Conservation (phyloP, 768 basidiomycete genomes). For the Trametes cinnabarina region DNA sequence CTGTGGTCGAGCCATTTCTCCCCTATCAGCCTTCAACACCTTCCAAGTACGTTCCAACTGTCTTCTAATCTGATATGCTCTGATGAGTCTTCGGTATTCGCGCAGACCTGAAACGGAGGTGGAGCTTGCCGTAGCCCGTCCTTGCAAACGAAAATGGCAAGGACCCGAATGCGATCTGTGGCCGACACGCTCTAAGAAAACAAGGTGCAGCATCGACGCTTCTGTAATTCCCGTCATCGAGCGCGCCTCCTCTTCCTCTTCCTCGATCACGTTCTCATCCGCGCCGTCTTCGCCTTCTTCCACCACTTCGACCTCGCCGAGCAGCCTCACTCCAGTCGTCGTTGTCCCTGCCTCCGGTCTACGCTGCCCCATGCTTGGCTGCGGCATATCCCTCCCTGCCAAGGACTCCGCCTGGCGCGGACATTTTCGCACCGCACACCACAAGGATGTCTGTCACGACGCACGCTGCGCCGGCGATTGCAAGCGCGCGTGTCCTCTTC, state of each 20-base stretch:
- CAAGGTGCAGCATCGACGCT: background rate
- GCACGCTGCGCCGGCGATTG: background rate
- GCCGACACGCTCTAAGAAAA: background rate
- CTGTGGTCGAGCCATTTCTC: too few species aligned
- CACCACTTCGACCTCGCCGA: background rate
- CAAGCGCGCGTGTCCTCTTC: background rate
- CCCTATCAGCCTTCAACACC: too few species aligned
- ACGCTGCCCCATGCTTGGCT: constrained; percentile 2
- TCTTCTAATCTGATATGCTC: too few species aligned
- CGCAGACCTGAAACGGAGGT: background rate
- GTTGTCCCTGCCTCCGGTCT: background rate
- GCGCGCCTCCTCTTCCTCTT: background rate
- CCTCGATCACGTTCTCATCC: background rate
- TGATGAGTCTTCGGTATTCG: background rate
- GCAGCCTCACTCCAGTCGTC: background rate
- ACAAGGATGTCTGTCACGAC: background rate
- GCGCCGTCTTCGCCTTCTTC: background rate
- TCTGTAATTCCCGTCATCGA: background rate
- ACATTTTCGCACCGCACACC: background rate
- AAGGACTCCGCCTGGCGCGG: constrained; percentile 6
- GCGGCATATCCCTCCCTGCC: background rate
- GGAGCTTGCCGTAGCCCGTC: background rate
- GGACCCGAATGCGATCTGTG: background rate
- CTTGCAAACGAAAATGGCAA: background rate
- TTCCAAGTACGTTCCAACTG: background rate